Percentiles rank a stretch among this genome's conserved stretches.
Conservation (phyloP, 805 yeast genomes). For the Spathaspora hagerdaliae region DNA sequence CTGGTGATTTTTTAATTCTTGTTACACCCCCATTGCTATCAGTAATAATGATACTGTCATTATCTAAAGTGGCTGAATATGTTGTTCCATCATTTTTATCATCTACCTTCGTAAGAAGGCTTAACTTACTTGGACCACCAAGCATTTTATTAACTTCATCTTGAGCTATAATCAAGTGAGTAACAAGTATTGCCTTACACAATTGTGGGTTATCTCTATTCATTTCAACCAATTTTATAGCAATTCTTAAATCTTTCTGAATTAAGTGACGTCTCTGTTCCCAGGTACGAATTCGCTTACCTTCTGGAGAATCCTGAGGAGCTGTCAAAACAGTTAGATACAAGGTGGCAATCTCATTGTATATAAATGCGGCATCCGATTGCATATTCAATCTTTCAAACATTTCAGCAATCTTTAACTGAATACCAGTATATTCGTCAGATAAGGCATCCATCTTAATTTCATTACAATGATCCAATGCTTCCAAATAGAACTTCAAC, state of each 20-base stretch:
- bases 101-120: neutral
- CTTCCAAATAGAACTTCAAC: constrained; percentile 67
- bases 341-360: constrained; percentile 60
- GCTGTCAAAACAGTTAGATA: constrained; percentile 51
- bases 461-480: constrained; percentile 58
- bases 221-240: constrained; percentile 62
- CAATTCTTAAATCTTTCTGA: constrained; percentile 66
- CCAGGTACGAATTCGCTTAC: constrained; percentile 16
- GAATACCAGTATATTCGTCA: constrained; percentile 88
- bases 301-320: constrained; percentile 22
- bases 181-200: constrained; percentile 53
- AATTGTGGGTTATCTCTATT: constrained; percentile 43
- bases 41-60: constrained; percentile 12
- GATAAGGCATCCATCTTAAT: constrained; percentile 52
- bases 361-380: constrained; percentile 63
- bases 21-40: constrained; percentile 13
- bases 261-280: constrained; percentile 52
- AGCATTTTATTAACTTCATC: constrained; percentile 44
- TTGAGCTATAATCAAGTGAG: constrained; percentile 64
- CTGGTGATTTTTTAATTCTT: constrained; percentile 32
- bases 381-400: constrained; percentile 62
- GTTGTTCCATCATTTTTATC: constrained; percentile 2
- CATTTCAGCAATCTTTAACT: constrained; percentile 83
- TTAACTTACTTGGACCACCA: constrained; percentile 1
- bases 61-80: constrained; percentile 13